Conservation (phyloP, 139 green algal species). For the Asterochloris erici region DNA sequence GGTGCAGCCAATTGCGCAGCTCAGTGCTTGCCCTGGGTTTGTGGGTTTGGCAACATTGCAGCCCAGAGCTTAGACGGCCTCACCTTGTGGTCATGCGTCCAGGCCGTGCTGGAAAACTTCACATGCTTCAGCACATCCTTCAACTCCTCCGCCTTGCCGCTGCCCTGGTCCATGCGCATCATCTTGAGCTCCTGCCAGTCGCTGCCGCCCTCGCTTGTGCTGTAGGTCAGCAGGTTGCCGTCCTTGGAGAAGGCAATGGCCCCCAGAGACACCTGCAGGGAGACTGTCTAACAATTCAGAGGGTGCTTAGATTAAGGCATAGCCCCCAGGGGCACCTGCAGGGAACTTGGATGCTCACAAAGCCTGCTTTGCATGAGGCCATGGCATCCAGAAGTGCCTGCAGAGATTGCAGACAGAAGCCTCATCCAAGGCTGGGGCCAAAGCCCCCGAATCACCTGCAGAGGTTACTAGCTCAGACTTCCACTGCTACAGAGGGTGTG, state of each 20-base stretch:
- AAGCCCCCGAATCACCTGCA: no score
- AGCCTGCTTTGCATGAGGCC: no score
- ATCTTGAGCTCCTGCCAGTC: conserved; percentile 79
- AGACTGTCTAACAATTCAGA: background rate
- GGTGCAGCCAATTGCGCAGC: no score
- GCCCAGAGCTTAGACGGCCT: no score
- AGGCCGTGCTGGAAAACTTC: conserved; percentile 81
- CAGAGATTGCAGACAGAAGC: no score
- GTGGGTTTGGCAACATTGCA: no score
- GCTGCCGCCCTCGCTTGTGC: conserved; percentile 31
- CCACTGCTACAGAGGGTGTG: no score
- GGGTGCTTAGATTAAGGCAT: conserved; percentile 67
- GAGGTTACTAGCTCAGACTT: no score
- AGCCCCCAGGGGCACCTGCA: conserved; percentile 40
- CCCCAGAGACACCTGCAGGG: conserved; percentile 39
- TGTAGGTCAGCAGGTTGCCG: conserved; percentile 71
- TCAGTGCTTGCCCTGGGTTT: no score
- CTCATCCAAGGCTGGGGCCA: no score
- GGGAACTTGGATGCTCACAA: no score
- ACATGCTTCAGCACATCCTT: conserved; percentile 76
- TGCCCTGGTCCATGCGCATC: conserved; percentile 43
- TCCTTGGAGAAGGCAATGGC: conserved; percentile 67
- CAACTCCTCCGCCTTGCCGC: conserved; percentile 46
- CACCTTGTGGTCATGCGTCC: conserved; percentile 81
- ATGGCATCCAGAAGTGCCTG: no score